Base-by-base conservation (phyloP, 2,329 filamentous ascomycete genomes). In the Curvularia verruculosa region DNA sequence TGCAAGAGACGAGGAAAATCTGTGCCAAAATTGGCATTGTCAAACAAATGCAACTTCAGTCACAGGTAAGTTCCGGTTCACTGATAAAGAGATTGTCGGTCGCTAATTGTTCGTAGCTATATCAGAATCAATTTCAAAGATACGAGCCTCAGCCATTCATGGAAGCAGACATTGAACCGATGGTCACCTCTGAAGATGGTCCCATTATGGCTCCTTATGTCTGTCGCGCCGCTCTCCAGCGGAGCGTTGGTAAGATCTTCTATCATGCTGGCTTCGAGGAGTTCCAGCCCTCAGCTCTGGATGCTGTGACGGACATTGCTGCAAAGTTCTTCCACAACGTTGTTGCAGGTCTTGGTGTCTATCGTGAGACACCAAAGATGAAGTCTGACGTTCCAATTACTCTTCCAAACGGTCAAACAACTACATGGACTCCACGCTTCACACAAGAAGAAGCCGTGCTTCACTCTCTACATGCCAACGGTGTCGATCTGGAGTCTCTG, bases 1-100 rank as follows among this genome's bases (percentile, higher is more conserved):
- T 99, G 84, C 95, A 99, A 75, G 94, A 98, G 70, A 99, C 95
- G 0, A 85, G 95, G 66, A 98, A 97, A 74, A 85, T 99, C 28
- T 96, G 92, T 69, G 92, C 92, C 10, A 99, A 98, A 79, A 96
- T 99, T 74, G 89, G 91, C 47, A 92, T 99, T 60, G 95, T 99
- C 74, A 99, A 98, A 80, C 95, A 99, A 79, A 99, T 99, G 95
- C 95, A 99, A 78, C 87, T 98, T 52, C 95, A 99, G 76, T 91
- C 92, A 49, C 95, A 97, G 85, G 91, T 92, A 85, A 73, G 81
- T 70, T 12, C 47, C 28, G 56, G 44, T 28, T 8, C 56, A 29
- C 29, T 43, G n/a, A 5, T 13, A 28, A 28, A 48, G 49, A 41
- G 40, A 29, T 44, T 2, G 19, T n/a, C 52, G 31, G 31, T 19